Percentiles rank a stretch among this genome's conserved stretches.
Evolutionary conservation across 129 eudicot genomes (phyloP).

Genomic region (Deinandra increscens): DNA sequence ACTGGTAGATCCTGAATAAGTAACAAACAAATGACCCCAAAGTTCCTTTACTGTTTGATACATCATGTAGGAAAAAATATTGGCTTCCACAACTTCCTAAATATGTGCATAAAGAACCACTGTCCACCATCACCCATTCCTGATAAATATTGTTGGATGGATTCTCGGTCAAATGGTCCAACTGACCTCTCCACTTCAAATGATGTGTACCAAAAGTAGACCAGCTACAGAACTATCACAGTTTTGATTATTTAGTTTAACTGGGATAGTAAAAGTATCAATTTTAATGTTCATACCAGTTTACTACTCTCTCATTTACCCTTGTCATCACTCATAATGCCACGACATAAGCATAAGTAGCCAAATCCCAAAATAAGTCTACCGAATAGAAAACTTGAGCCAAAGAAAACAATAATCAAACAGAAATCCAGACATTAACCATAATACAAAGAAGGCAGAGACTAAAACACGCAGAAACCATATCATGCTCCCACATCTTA

Average conservation of each 20-base stretch:
- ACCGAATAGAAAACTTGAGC: background rate
- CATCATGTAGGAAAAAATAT: background rate
- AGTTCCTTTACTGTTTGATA: background rate
- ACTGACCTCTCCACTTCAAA: background rate
- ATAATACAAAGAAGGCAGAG: background rate
- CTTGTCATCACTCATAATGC: background rate
- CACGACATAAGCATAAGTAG: background rate
- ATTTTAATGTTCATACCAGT: no score
- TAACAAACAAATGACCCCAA: background rate
- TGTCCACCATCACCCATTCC: background rate
- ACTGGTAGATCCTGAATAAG: background rate
- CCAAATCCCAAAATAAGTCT: background rate
- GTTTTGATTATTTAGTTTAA: background rate
- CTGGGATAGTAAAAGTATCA: background rate
- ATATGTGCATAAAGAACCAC: background rate
- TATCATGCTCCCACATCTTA: background rate
- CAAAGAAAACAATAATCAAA: constrained; percentile 1
- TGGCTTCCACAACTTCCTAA: background rate
- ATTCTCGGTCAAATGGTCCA: background rate
- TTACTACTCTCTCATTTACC: background rate
- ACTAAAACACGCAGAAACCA: background rate
- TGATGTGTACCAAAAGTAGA: background rate
- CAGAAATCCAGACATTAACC: background rate
- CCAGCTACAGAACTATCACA: background rate
- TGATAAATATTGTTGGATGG: background rate